These are phyloP conservation scores for Elaphomyces granulatus DNA, from an alignment of 495 filamentous ascomycete species.

Conservation along the genomic window DNA sequence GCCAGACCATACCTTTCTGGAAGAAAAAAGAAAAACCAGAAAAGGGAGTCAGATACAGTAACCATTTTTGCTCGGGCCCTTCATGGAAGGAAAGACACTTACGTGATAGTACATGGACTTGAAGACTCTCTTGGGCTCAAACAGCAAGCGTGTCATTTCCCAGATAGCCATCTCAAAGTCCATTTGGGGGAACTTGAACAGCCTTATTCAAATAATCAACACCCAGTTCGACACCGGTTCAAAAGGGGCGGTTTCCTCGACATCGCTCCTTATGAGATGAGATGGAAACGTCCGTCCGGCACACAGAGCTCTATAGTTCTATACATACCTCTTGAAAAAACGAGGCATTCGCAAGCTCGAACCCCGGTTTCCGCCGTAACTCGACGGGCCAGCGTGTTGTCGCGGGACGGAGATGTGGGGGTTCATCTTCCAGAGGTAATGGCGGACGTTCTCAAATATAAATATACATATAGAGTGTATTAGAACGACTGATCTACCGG, in stretches of 20 bases:
- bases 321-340: constrained; percentile 37
- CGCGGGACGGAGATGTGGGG: constrained; percentile 48
- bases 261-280: too few species aligned
- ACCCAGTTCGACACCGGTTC: not conserved
- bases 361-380: constrained; percentile 36
- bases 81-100: constrained; percentile 15
- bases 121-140: constrained; percentile 66
- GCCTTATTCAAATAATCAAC: constrained; percentile 14
- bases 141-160: constrained; percentile 63
- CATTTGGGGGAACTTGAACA: constrained; percentile 57
- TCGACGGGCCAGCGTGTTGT: constrained; percentile 39
- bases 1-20: constrained; percentile 43
- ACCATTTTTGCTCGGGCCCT: not conserved
- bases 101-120: constrained; percentile 66
- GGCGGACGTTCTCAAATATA: not conserved
- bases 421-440: constrained; percentile 30
- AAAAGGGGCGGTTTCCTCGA: not conserved
- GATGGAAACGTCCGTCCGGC: too few species aligned
- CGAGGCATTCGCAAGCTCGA: constrained; percentile 43
- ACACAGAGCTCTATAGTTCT: too few species aligned
- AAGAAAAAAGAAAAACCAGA: constrained; percentile 5
- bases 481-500: too few species aligned
- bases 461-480: too few species aligned
- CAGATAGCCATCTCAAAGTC: constrained; percentile 65
- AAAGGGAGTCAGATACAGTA: not conserved